Evolutionary conservation across 2,329 filamentous ascomycete species (phyloP).

Genomic region (Didymella lethalis): DNA sequence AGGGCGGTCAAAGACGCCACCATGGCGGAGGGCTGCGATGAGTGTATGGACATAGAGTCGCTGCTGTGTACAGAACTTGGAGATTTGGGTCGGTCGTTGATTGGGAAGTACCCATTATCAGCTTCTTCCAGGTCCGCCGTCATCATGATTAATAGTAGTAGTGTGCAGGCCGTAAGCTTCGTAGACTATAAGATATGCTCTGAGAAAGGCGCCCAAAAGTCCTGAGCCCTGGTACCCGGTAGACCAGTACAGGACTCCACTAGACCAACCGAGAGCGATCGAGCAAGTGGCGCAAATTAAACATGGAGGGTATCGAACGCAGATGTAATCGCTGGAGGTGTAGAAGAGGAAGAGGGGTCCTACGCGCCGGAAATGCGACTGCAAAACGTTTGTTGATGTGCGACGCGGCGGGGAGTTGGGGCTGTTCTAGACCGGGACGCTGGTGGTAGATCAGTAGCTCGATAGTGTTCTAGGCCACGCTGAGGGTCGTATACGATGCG

Average conservation of each 20-base stretch:
- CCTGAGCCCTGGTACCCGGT: conserved; percentile 9
- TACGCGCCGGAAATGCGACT: conserved; percentile 11
- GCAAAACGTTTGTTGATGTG: conserved; percentile 23
- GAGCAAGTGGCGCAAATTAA: conserved; percentile 6
- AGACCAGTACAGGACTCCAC: conserved; percentile 15
- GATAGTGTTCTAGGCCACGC: conserved; percentile 28
- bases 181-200: not conserved
- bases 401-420: conserved; percentile 23
- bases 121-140: conserved; percentile 30
- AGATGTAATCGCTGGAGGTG: conserved; percentile 5
- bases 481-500: conserved; percentile 7
- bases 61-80: conserved; percentile 43
- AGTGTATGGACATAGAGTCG: conserved; percentile 42
- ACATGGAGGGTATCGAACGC: conserved; percentile 18
- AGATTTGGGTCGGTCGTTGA: conserved; percentile 34
- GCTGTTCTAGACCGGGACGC: conserved; percentile 23
- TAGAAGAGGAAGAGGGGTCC: conserved; percentile 1
- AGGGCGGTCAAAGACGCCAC: conserved; percentile 60
- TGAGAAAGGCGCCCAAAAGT: conserved; percentile 1
- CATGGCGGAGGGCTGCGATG: conserved; percentile 40
- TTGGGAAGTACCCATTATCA: conserved; percentile 43
- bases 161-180: not conserved
- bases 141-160: conserved; percentile 28
- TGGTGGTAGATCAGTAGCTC: conserved; percentile 27
- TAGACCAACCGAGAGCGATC: conserved; percentile 18